A percentile compares a stretch with the other conserved stretches of the same genome.
Evolutionary conservation across 805 yeast species (phyloP).

Genomic region (Yarrowia sp.): DNA sequence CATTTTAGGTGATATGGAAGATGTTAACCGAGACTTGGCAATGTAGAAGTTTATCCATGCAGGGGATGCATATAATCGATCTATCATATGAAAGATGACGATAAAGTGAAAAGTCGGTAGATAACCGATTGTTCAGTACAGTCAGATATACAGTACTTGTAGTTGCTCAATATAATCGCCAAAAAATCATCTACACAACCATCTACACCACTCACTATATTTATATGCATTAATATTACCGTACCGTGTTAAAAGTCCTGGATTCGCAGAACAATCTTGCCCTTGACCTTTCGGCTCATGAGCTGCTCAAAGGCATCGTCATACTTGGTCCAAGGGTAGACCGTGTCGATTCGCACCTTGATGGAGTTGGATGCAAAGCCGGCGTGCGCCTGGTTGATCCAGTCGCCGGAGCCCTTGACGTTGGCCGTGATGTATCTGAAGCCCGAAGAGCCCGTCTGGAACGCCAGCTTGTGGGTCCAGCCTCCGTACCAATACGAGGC

Average conservation of each 20-base stretch:
- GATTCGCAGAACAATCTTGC: conserved; percentile 64
- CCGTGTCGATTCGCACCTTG: conserved; percentile 61
- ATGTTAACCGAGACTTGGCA: conserved; percentile 17
- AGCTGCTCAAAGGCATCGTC: conserved; percentile 60
- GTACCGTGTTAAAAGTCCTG: conserved; percentile 43
- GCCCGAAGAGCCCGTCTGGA: conserved; percentile 45
- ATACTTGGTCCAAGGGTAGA: conserved; percentile 58
- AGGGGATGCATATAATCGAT: conserved; percentile 15
- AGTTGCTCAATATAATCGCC: too few relatives aligned
- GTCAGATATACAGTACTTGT: too few relatives aligned
- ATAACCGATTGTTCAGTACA: too few relatives aligned
- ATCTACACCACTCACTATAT: too few relatives aligned
- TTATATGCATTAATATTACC: too few relatives aligned
- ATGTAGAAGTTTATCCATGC: conserved; percentile 27
- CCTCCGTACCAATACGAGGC: conserved; percentile 42
- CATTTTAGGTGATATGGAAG: conserved; percentile 9
- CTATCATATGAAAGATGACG: too few relatives aligned
- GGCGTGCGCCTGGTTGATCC: conserved; percentile 55
- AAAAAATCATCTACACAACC: too few relatives aligned
- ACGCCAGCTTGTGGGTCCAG: conserved; percentile 43
- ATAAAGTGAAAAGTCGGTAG: too few relatives aligned
- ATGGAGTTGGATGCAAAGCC: conserved; percentile 57
- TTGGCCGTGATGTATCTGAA: conserved; percentile 43
- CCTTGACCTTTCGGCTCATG: conserved; percentile 60
- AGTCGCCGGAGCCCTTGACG: conserved; percentile 48